These are phyloP conservation scores for Tricholoma hemisulphureum DNA, from an alignment of 768 basidiomycete genomes.

Conservation along the genomic window DNA sequence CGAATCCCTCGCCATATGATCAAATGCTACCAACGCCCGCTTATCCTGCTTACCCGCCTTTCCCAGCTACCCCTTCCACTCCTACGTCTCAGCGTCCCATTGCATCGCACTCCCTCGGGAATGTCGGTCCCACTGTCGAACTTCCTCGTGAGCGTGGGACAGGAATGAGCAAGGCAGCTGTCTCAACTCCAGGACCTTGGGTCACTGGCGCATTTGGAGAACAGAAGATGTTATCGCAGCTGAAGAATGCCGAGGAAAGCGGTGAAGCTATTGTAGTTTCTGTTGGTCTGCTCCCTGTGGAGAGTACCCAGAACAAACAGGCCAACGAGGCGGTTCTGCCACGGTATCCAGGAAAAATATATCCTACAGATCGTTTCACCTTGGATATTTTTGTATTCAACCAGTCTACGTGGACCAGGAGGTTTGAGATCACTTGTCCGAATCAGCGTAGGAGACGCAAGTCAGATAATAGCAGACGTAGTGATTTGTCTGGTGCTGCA, in stretches of 20 bases:
- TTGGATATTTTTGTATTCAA: slow-evolving; percentile 89
- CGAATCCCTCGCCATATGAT: slow-evolving; percentile 7
- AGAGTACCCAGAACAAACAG: slow-evolving; percentile 19
- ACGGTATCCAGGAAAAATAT: slow-evolving; percentile 55
- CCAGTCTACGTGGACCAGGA: slow-evolving; percentile 68
- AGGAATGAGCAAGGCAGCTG: slow-evolving; percentile 29
- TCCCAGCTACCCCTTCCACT: slow-evolving; percentile 45
- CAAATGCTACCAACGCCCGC: slow-evolving; percentile 56
- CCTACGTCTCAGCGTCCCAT: slow-evolving; percentile 60
- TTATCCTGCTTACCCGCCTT: slow-evolving; percentile 64
- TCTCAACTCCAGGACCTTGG: slow-evolving; percentile 57
- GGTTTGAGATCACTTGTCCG: slow-evolving; percentile 75
- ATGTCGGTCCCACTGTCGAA: slow-evolving; percentile 61
- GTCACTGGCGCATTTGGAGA: slow-evolving; percentile 46
- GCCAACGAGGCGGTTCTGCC: slow-evolving; percentile 15
- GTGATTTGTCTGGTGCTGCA: slow-evolving; percentile 25
- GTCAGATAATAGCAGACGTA: slow-evolving; percentile 28
- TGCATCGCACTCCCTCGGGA: slow-evolving; percentile 45
- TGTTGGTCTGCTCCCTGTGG: slow-evolving; percentile 48
- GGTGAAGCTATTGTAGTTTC: slow-evolving; percentile 71
- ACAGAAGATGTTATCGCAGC: slow-evolving; percentile 30
- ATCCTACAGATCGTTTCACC: slow-evolving; percentile 72
- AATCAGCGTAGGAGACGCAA: slow-evolving; percentile 48
- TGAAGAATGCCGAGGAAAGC: slow-evolving; percentile 29
- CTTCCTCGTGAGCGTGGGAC: slow-evolving; percentile 58